Conservation (phyloP, 805 yeast species). For the Lachancea sp. region DNA sequence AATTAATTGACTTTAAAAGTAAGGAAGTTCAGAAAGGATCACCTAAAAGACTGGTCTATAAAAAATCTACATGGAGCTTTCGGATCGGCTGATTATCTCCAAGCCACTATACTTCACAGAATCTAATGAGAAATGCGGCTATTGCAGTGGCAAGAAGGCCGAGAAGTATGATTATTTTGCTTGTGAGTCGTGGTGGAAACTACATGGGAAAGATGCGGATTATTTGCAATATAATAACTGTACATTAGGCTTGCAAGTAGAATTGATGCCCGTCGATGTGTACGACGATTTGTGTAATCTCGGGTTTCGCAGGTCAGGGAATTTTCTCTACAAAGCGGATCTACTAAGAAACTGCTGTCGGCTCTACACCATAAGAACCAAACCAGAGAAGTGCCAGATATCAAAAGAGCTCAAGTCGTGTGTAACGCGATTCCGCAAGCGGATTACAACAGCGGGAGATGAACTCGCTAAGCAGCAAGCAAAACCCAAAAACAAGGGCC, state of each 20-base stretch:
- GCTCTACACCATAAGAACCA: constrained; percentile 68
- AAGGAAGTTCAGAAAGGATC: not conserved
- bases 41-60: not conserved
- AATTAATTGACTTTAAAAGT: not conserved
- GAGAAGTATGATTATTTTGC: constrained; percentile 38
- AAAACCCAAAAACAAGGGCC: constrained; percentile 1
- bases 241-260: constrained; percentile 38
- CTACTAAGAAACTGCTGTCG: constrained; percentile 69
- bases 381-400: constrained; percentile 39
- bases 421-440: constrained; percentile 49
- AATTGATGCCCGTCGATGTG: constrained; percentile 41
- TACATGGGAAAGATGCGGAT: constrained; percentile 8
- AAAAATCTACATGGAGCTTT: constrained; percentile 12
- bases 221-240: constrained; percentile 19
- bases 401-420: constrained; percentile 62
- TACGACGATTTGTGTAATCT: constrained; percentile 63
- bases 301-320: constrained; percentile 79
- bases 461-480: not conserved
- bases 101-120: constrained; percentile 41
- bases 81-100: constrained; percentile 35
- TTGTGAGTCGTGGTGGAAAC: constrained; percentile 33
- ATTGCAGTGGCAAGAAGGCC: constrained; percentile 51
- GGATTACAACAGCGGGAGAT: constrained; percentile 3
- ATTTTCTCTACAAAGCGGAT: constrained; percentile 61
- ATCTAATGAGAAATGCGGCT: constrained; percentile 52